Evolutionary conservation across 805 yeast genomes (phyloP).

Genomic region (Teunomyces aglyptinius): DNA sequence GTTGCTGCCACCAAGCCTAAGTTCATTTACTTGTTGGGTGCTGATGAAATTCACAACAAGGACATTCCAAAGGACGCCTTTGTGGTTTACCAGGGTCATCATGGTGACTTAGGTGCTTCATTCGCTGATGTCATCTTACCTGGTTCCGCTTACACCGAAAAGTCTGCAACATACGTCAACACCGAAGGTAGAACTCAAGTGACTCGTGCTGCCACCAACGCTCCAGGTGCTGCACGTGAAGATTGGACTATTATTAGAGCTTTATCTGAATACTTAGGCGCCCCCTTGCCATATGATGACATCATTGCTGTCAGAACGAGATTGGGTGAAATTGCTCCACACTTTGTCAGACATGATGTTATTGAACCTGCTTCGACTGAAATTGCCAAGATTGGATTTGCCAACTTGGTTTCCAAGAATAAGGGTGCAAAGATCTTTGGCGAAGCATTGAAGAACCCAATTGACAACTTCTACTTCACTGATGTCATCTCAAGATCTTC

Average conservation of each 20-base stretch:
- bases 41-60: slow-evolving; percentile 70
- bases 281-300: slow-evolving; percentile 75
- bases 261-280: slow-evolving; percentile 70
- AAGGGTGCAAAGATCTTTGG: slow-evolving; percentile 39
- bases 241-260: slow-evolving; percentile 90
- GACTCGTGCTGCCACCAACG: slow-evolving; percentile 82
- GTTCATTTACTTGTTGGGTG: slow-evolving; percentile 76
- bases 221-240: slow-evolving; percentile 88
- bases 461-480: slow-evolving; percentile 82
- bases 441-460: slow-evolving; percentile 61
- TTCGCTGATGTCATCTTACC: slow-evolving; percentile 85
- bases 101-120: slow-evolving; percentile 87
- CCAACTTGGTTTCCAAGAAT: slow-evolving; percentile 40
- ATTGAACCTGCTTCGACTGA: slow-evolving; percentile 66
- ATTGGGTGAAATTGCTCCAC: slow-evolving; percentile 76
- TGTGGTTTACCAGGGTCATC: slow-evolving; percentile 89
- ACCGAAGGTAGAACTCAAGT: slow-evolving; percentile 87
- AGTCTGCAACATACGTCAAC: slow-evolving; percentile 78
- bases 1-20: slow-evolving; percentile 57
- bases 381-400: slow-evolving; percentile 56
- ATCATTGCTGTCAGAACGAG: slow-evolving; percentile 64
- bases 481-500: slow-evolving; percentile 85
- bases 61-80: slow-evolving; percentile 82
- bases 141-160: slow-evolving; percentile 87
- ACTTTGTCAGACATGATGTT: slow-evolving; percentile 69